Conservation (phyloP, 768 basidiomycete species). For the Pleurotus giganteus region DNA sequence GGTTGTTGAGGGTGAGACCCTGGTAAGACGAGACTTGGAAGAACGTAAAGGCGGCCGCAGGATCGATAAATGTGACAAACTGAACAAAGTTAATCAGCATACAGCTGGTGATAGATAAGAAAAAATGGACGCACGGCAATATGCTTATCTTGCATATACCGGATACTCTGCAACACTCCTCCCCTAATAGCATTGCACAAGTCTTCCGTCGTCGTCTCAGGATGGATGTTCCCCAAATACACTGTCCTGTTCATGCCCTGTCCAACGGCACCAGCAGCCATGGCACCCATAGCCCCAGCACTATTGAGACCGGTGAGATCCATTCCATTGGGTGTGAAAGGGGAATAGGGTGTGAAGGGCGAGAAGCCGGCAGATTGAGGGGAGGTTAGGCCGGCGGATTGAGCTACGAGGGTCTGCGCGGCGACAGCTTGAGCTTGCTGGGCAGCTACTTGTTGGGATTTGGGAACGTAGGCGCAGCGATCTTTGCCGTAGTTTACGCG, state of each 20-base stretch:
- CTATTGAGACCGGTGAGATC: slow-evolving; percentile 33
- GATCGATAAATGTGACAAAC: slow-evolving; percentile 97
- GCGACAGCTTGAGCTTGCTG: slow-evolving; percentile 87
- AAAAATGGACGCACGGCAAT: slow-evolving; percentile 69
- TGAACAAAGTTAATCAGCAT: slow-evolving; percentile 28
- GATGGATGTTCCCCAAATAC: slow-evolving; percentile 95
- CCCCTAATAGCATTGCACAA: slow-evolving; percentile 95
- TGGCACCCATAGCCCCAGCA: slow-evolving; percentile 21
- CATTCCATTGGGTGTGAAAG: slow-evolving; percentile 48
- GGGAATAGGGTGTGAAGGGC: slow-evolving; percentile 52
- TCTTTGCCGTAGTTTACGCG: slow-evolving; percentile 99
- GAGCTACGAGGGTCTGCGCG: slow-evolving; percentile 67
- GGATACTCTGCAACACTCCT: slow-evolving; percentile 93
- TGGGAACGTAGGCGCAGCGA: slow-evolving; percentile 96
- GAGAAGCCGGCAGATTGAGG: slow-evolving; percentile 33
- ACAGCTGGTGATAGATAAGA: slow-evolving; percentile 1
- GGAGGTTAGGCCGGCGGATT: slow-evolving; percentile 35
- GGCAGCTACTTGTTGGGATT: slow-evolving; percentile 87
- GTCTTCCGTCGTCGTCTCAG: slow-evolving; percentile 93
- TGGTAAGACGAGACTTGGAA: slow-evolving; percentile 90
- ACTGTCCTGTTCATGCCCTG: slow-evolving; percentile 86
- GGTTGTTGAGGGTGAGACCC: slow-evolving; percentile 88
- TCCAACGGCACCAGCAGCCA: slow-evolving; percentile 25
- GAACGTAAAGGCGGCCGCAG: slow-evolving; percentile 90
- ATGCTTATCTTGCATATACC: slow-evolving; percentile 96